phyloP scores from a whole-genome alignment of 805 yeast genomes.

The Wickerhamiella azymoides region DNA sequence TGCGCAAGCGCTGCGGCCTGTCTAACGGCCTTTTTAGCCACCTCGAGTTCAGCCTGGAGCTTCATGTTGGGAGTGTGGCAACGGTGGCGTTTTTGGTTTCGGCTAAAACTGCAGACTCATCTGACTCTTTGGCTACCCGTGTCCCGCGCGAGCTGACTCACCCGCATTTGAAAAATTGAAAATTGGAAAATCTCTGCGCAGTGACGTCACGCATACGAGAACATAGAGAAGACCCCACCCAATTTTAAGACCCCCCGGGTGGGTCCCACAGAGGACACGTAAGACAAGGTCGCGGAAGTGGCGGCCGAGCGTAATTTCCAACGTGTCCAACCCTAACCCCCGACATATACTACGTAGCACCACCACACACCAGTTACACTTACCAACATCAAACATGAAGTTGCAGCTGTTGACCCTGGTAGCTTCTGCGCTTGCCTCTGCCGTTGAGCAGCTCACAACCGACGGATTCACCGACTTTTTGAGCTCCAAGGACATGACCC shows the following conservation, averaged over 20 bases:
- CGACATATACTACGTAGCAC: not conserved
- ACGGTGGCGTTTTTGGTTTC: too few relatives aligned
- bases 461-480: conserved; percentile 54
- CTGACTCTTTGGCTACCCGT: too few relatives aligned
- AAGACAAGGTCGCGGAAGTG: too few relatives aligned
- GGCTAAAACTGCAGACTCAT: too few relatives aligned
- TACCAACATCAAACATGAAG: not conserved
- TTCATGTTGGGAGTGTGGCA: not conserved
- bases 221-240: too few relatives aligned
- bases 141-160: too few relatives aligned
- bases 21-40: conserved; percentile 83
- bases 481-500: conserved; percentile 56
- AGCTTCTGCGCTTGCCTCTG: conserved; percentile 45
- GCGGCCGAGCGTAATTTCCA: too few relatives aligned
- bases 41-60: conserved; percentile 37
- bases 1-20: conserved; percentile 70
- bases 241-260: too few relatives aligned
- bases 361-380: not conserved
- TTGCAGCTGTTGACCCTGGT: conserved; percentile 17
- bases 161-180: too few relatives aligned
- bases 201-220: too few relatives aligned
- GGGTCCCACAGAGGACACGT: too few relatives aligned
- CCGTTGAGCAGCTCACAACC: conserved; percentile 66
- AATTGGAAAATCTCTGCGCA: too few relatives aligned
- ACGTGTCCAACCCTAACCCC: not conserved